phyloP scores from a whole-genome alignment of 176 grass and related monocot genomes.

The Zoysia japonica region DNA sequence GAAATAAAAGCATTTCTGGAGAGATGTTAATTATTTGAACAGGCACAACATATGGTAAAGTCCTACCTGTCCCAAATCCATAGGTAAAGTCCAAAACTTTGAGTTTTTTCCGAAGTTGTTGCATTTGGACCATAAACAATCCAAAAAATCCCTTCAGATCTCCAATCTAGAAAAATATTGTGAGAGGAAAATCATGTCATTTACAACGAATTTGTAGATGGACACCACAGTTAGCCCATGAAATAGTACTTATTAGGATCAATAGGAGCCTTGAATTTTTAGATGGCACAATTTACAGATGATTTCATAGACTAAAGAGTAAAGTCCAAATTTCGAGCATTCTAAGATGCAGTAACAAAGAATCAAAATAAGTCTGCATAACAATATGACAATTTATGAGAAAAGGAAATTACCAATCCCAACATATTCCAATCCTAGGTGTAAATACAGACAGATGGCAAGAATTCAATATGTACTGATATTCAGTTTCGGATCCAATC shows the following conservation, averaged over 20 bases:
- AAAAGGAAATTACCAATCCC: too few relatives aligned
- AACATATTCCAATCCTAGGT: too few relatives aligned
- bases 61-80: slow-evolving; percentile 77
- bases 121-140: slow-evolving; percentile 94
- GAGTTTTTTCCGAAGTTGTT: slow-evolving; percentile 74
- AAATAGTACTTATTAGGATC: background rate
- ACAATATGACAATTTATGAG: background rate
- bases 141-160: slow-evolving; percentile 91
- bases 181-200: background rate
- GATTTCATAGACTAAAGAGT: background rate
- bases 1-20: background rate
- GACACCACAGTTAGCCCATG: background rate
- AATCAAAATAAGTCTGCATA: background rate
- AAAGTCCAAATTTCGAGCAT: background rate
- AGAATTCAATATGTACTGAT: background rate
- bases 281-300: slow-evolving; percentile 13
- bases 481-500: slow-evolving; percentile 3
- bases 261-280: background rate
- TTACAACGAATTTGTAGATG: background rate
- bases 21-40: slow-evolving; percentile 17
- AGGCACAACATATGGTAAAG: slow-evolving; percentile 2
- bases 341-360: background rate
- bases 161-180: slow-evolving; percentile 62
- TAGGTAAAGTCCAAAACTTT: slow-evolving; percentile 85
- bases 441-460: too few relatives aligned